Percentiles rank a stretch among this genome's conserved stretches.
Evolutionary conservation across 805 yeast species (phyloP).

Genomic region (Zygoascus flipseniorum): DNA sequence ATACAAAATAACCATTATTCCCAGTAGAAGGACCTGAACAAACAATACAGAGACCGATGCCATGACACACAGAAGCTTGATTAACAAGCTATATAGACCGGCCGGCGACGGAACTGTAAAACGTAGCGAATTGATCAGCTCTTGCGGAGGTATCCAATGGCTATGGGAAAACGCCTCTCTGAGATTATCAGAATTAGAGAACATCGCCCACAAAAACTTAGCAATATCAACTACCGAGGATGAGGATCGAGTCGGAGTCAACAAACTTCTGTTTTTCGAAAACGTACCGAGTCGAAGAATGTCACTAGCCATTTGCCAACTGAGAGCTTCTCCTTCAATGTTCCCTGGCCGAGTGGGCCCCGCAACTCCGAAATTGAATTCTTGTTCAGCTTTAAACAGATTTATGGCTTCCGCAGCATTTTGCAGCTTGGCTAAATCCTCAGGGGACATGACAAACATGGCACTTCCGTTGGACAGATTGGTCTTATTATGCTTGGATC

Average conservation of each 20-base stretch:
- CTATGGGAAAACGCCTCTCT: not conserved
- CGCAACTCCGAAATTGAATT: not conserved
- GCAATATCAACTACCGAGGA: slow-evolving; percentile 4
- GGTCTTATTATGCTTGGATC: not conserved
- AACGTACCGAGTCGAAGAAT: slow-evolving; percentile 8
- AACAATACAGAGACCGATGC: slow-evolving; percentile 12
- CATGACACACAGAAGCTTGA: slow-evolving; percentile 7
- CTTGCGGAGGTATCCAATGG: slow-evolving; percentile 15
- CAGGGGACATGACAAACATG: slow-evolving; percentile 11
- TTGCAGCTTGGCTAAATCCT: slow-evolving; percentile 10
- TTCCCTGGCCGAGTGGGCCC: slow-evolving; percentile 19
- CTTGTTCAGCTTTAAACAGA: not conserved
- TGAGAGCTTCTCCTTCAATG: slow-evolving; percentile 16
- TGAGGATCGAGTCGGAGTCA: not conserved
- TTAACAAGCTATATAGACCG: not conserved
- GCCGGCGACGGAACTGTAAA: not conserved
- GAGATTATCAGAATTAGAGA: slow-evolving; percentile 16
- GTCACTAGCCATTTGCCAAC: slow-evolving; percentile 21
- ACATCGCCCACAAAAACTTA: slow-evolving; percentile 16
- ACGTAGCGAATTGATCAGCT: slow-evolving; percentile 9
- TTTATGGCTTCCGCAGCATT: not conserved
- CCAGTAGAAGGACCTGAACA: slow-evolving; percentile 14
- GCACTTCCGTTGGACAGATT: not conserved
- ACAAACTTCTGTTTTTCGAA: not conserved
- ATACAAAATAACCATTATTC: slow-evolving; percentile 15